Base-by-base conservation (phyloP, 345 rosid genomes). In the Corchorus olitorius region DNA sequence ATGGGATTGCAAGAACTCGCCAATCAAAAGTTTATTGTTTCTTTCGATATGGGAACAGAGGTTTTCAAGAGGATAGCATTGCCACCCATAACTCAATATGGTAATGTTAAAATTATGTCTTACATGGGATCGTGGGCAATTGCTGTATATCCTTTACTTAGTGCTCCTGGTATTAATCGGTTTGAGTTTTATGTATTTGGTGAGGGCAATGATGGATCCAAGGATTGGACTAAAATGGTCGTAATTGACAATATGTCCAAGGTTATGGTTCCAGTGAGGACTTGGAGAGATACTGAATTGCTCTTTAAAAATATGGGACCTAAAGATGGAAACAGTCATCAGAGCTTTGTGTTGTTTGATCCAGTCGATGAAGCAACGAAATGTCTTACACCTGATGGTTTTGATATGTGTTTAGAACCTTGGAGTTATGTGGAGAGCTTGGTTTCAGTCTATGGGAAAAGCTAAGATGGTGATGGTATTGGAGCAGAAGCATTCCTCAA, bases 351-450 rank as follows among this genome's bases (percentile, higher is more conserved):
- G 3, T 45, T 70, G 68, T 72, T 52, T 39, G 71, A 80, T 73
- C 76, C 76, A 12, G n/a, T 12, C 2, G 63, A 5, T 48, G 15
- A 17, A 35, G 34, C 0, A 33, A 1, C 50, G 17, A 65, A 55
- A 58, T 7, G 66, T 45, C 35, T 85, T 19, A 70, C 76, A 0
- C 10, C 71, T 1, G 75, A 75, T 55, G 20, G 45, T 60, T 50
- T 55, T 49, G 75, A 71, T 12, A 76, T 27, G 66, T 50, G 82
- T 8, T 81, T 70, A 13, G 77, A 81, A 43, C 34, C 75, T 49
- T 77, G 14, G 49, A 74, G 79, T 37, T 77, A 78, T 58, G 88
- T 79, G 45, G 84, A 78, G 41, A 85, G 88, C 70, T 67, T 85
- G 67, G 72, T 83, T 61, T 65, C 79, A 6, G 81, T 81, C 13